Conservation (phyloP, 2,329 filamentous ascomycete genomes). For the Sclerotinia sclerotiorum region DNA sequence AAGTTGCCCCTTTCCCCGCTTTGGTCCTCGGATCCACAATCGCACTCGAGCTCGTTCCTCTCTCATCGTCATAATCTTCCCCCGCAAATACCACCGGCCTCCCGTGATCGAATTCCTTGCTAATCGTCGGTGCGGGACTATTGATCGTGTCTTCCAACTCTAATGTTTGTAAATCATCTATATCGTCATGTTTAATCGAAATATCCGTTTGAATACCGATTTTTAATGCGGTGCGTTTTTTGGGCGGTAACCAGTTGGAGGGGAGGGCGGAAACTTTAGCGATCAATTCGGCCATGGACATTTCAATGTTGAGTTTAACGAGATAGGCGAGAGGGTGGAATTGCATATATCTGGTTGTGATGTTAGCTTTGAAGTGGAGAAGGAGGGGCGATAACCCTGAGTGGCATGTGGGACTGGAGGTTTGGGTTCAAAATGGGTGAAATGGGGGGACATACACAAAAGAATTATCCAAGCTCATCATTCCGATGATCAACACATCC, state of each 20-base stretch:
- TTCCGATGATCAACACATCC: conserved; percentile 45
- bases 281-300: conserved; percentile 47
- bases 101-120: conserved; percentile 7
- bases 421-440: too few species aligned
- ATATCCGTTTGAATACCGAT: conserved; percentile 13
- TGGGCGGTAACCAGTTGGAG: not conserved
- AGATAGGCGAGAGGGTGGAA: conserved; percentile 47
- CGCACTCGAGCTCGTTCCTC: not conserved
- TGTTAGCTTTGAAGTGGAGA: not conserved
- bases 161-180: not conserved
- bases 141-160: not conserved
- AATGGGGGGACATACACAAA: conserved; percentile 38
- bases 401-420: not conserved
- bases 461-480: conserved; percentile 42
- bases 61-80: not conserved
- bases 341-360: conserved; percentile 39
- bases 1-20: not conserved
- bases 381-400: not conserved
- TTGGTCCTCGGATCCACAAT: not conserved
- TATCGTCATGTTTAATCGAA: conserved; percentile 5
- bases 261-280: conserved; percentile 31
- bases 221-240: not conserved
- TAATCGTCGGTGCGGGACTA: not conserved
- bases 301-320: conserved; percentile 48
- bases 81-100: conserved; percentile 1